Evolutionary conservation across 192 early-diverging fungal species (phyloP), one percentile per base, ranked within the genome.

Genomic region (Entomortierella lignicola): DNA sequence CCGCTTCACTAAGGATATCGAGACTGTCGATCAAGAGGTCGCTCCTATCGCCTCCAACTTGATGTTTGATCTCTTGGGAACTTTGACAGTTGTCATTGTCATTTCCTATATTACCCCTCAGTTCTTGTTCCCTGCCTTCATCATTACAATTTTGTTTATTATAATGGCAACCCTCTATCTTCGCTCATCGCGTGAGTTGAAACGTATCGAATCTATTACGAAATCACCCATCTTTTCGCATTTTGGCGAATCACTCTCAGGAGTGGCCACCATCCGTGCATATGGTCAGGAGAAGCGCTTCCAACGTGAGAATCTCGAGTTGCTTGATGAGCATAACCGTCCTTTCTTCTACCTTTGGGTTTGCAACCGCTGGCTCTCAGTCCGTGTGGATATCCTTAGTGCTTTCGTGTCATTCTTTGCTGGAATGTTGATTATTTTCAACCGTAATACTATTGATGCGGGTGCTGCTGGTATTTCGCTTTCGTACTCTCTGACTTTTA

Each of bases 391-490:
- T 66, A 66, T 94, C 11, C 77, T 91, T 0, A 91, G 89, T 42
- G 85, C 89, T n/a, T 63, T 93, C 8, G 92, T 96, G 25, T 72
- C 88, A 8, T 91, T 95, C 47, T 84, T 87, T 39, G 82, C 91
- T 17, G 90, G 89, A 17, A 34, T 95, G 3, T 81, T 91, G 20
- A 87, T 96, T 31, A 39, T 96, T 21, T 25, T 82, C 17, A 83
- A 74, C 31, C 55, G 71, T 20, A 26, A 72, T 20, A 54, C n/a
- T 32, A 81, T 96, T 37, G 91, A 93, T 68, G 87, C 92, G 2
- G 92, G 93, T 10, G 82, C 91, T 64, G 94, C 94, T 32, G 97
- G 95, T 66, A 87, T 97, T 37, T 88, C 90, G 23, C 84, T 98
- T 18, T 89, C 91, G 58, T 98, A 95, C 69, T 89, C 97, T 0